These are phyloP conservation scores for Backusella sp. DNA, from an alignment of 192 early-diverging fungal species.

Conservation along the genomic window DNA sequence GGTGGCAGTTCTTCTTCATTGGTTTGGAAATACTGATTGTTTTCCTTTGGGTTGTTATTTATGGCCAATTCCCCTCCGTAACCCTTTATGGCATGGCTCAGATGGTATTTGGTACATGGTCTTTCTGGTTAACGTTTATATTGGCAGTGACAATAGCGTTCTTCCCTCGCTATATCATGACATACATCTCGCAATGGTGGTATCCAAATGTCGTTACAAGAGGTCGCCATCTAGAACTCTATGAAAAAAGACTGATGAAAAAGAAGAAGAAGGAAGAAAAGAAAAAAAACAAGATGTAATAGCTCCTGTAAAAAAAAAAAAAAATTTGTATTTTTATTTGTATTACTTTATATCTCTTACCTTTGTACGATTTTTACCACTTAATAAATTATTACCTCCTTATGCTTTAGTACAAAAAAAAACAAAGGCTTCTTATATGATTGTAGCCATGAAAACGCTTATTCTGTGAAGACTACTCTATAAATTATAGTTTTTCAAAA, in stretches of 20 bases:
- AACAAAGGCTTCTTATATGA: not conserved
- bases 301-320: not conserved
- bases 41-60: slow-evolving; percentile 64
- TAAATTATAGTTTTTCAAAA: no score
- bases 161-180: slow-evolving; percentile 65
- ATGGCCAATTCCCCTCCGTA: slow-evolving; percentile 54
- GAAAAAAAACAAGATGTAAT: not conserved
- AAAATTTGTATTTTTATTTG: slow-evolving; percentile 1
- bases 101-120: slow-evolving; percentile 58
- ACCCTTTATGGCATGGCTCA: slow-evolving; percentile 71
- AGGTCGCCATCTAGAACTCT: not conserved
- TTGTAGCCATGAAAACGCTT: no score
- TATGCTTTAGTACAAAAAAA: not conserved
- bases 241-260: not conserved
- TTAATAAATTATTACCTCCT: not conserved
- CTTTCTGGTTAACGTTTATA: slow-evolving; percentile 75
- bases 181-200: slow-evolving; percentile 65
- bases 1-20: slow-evolving; percentile 67
- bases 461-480: no score
- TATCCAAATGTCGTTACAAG: slow-evolving; percentile 50
- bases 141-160: slow-evolving; percentile 69
- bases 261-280: slow-evolving; percentile 6
- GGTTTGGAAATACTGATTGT: slow-evolving; percentile 64
- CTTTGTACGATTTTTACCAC: not conserved
- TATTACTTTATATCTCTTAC: not conserved